Conservation (phyloP, 305 asterid genomes). For the Fraxinus angustifolia region DNA sequence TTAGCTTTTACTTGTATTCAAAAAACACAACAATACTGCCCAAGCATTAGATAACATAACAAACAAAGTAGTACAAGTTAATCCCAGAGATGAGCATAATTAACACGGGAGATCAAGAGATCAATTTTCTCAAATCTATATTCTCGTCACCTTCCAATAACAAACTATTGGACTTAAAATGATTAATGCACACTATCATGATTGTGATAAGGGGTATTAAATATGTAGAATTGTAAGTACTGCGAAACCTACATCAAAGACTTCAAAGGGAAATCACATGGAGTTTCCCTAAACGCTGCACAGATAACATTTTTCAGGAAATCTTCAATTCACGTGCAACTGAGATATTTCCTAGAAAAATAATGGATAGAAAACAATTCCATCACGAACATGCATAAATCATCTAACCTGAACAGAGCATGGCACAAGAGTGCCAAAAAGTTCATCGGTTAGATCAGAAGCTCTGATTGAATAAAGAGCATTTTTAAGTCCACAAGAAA, state of each 20-base stretch:
- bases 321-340: background rate
- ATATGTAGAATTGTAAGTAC: background rate
- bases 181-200: background rate
- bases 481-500: slow-evolving; percentile 77
- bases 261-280: background rate
- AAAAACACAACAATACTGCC: background rate
- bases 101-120: background rate
- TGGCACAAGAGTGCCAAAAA: slow-evolving; percentile 71
- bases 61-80: background rate
- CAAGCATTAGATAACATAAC: background rate
- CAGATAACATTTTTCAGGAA: background rate
- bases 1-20: background rate
- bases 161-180: background rate
- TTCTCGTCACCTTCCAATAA: background rate
- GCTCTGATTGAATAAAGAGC: slow-evolving; percentile 84
- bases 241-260: background rate
- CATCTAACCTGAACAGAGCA: slow-evolving; percentile 72
- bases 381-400: slow-evolving; percentile 5
- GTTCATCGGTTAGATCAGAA: slow-evolving; percentile 64
- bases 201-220: background rate
- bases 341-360: background rate
- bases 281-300: background rate
- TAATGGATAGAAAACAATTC: background rate
- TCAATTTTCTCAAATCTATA: background rate
- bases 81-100: background rate